Evolutionary conservation across 139 green algal species (phyloP).

Genomic region (Yamagishiella unicocca): DNA sequence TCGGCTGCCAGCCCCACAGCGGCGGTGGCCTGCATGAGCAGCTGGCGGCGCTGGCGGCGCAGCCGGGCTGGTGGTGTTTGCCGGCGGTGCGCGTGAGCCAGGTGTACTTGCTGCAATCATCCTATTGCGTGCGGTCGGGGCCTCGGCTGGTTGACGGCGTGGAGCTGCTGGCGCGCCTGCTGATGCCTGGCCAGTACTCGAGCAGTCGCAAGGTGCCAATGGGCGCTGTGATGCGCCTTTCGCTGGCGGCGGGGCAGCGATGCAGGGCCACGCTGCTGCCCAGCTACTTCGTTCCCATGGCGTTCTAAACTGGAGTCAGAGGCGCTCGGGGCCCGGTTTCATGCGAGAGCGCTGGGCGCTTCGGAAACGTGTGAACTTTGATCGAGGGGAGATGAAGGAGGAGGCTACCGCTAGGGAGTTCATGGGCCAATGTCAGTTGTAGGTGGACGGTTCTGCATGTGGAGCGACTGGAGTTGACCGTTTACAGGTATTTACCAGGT

Average conservation of each 20-base stretch:
- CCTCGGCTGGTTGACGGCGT: slow-evolving; percentile 89
- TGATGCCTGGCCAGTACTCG: slow-evolving; percentile 59
- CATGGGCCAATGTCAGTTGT: too few relatives aligned
- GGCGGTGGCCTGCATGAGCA: slow-evolving; percentile 35
- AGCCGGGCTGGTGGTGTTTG: slow-evolving; percentile 91
- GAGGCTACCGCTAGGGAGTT: too few relatives aligned
- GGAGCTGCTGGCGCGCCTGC: slow-evolving; percentile 84
- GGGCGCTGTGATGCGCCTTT: slow-evolving; percentile 78
- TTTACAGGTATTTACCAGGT: too few relatives aligned
- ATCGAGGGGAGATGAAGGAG: too few relatives aligned
- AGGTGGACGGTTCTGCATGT: too few relatives aligned
- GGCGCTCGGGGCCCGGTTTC: too few relatives aligned
- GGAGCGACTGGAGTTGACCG: too few relatives aligned
- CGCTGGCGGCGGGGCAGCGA: slow-evolving; percentile 80
- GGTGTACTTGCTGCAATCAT: slow-evolving; percentile 83
- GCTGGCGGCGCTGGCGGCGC: slow-evolving; percentile 73
- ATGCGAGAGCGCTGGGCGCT: too few relatives aligned
- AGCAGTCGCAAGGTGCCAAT: slow-evolving; percentile 11
- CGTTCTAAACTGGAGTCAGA: too few relatives aligned
- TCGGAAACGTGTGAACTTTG: too few relatives aligned
- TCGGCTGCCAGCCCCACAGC: slow-evolving; percentile 11
- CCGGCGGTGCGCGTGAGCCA: slow-evolving; percentile 81
- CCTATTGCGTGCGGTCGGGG: slow-evolving; percentile 75
- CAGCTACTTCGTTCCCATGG: slow-evolving; percentile 73
- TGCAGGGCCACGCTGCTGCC: slow-evolving; percentile 81